Conservation (phyloP, 441 rosid genomes). For the Erodium trifolium region DNA sequence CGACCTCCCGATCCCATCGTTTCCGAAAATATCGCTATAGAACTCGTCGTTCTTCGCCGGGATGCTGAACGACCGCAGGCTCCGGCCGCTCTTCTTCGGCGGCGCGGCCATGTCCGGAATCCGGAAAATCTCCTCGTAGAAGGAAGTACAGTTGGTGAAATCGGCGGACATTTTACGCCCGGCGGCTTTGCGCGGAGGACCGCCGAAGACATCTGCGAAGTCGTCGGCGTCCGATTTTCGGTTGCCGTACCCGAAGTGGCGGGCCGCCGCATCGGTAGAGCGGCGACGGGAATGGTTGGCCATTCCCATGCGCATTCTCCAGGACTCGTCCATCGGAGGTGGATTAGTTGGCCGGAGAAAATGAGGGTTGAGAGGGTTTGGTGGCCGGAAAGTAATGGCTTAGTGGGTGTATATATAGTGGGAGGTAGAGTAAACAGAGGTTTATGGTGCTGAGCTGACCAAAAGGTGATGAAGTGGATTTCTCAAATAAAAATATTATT, state of each 20-base stretch:
- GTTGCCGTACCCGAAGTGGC: neutral
- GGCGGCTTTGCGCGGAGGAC: neutral
- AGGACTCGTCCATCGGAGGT: neutral
- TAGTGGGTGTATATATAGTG: neutral
- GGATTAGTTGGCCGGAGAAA: neutral
- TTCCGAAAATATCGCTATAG: conserved; percentile 58
- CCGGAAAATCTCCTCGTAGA: conserved; percentile 28
- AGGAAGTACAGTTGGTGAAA: neutral
- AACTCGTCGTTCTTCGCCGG: conserved; percentile 51
- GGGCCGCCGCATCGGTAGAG: neutral
- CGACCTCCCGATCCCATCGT: conserved; percentile 22
- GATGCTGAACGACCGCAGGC: conserved; percentile 59
- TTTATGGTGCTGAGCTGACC: no score
- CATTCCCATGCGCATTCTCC: conserved; percentile 5
- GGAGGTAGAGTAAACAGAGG: neutral
- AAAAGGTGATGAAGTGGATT: no score
- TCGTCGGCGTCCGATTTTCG: neutral
- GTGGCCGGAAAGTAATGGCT: neutral
- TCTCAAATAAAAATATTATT: no score
- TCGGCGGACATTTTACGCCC: neutral
- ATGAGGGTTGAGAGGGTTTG: neutral
- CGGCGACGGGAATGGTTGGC: neutral
- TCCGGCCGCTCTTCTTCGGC: conserved; percentile 37
- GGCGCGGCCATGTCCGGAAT: conserved; percentile 25
- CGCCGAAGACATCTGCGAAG: conserved; percentile 4